phyloP scores from a whole-genome alignment of 768 basidiomycete species.

The Leccinum truebloodii region DNA sequence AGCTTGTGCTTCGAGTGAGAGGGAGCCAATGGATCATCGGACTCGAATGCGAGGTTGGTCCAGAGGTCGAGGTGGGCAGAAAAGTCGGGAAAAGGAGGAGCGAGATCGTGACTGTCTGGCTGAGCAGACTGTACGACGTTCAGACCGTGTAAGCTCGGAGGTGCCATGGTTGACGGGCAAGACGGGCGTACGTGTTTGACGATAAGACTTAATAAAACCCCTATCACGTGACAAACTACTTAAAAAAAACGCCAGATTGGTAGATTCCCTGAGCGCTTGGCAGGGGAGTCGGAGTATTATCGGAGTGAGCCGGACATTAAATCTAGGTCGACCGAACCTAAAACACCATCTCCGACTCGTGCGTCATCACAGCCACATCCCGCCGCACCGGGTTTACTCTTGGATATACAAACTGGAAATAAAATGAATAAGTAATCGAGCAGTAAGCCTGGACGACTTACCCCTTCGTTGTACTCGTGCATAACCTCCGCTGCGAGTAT shows the following conservation, averaged over 20 bases:
- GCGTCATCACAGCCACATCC: conserved; percentile 84
- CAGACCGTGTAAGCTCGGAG: conserved; percentile 72
- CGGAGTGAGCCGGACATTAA: not conserved
- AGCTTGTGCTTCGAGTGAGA: no score
- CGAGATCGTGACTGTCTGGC: conserved; percentile 51
- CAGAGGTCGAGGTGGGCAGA: conserved; percentile 79
- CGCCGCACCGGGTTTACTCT: conserved; percentile 71
- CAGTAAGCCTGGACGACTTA: conserved; percentile 36
- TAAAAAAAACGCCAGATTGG: not conserved
- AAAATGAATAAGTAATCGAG: not conserved
- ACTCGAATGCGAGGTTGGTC: conserved; percentile 80
- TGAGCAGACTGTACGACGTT: conserved; percentile 69
- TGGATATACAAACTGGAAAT: conserved; percentile 79
- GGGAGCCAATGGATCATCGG: conserved; percentile 60
- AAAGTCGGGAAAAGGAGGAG: conserved; percentile 70
- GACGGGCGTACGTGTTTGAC: not conserved
- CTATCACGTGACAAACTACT: conserved; percentile 11
- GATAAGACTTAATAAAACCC: conserved; percentile 18
- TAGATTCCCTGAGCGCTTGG: no score
- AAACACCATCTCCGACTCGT: conserved; percentile 69
- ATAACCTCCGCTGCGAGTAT: conserved; percentile 79
- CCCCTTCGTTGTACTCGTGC: conserved; percentile 81
- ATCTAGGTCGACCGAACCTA: not conserved
- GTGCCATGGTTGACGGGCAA: conserved; percentile 44
- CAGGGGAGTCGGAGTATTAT: no score